Percentiles rank a stretch among this genome's conserved stretches.
Conservation (phyloP, 164 flowering plant genomes). For the Magnolia sinica region DNA sequence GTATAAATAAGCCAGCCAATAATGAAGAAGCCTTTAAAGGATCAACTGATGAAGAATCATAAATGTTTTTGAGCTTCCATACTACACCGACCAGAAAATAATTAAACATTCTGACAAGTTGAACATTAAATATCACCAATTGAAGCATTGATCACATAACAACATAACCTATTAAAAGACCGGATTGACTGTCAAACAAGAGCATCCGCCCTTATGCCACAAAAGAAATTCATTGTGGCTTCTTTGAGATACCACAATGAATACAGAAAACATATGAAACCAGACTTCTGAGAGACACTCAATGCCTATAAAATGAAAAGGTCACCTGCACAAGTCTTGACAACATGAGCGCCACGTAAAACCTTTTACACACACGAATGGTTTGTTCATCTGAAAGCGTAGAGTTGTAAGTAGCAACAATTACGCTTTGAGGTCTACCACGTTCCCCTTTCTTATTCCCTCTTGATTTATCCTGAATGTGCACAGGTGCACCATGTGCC, state of each 20-base stretch:
- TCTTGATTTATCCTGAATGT: constrained; percentile 36
- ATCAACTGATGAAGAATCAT: no score
- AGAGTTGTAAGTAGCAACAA: constrained; percentile 24
- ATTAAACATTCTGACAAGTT: no score
- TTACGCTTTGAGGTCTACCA: constrained; percentile 26
- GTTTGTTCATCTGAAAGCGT: constrained; percentile 65
- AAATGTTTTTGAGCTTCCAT: no score
- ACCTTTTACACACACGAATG: constrained; percentile 79
- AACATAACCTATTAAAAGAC: not conserved
- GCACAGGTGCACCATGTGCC: constrained; percentile 94
- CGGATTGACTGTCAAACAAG: not conserved
- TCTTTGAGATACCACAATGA: not conserved
- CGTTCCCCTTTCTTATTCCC: constrained; percentile 35
- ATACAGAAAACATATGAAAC: no score
- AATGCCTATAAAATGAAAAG: not conserved
- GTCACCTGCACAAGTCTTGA: constrained; percentile 89
- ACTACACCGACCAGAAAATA: no score
- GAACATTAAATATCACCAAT: no score
- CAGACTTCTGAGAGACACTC: not conserved
- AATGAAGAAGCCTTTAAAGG: no score
- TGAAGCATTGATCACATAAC: no score
- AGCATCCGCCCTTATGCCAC: not conserved
- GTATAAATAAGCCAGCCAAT: no score
- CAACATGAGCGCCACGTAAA: constrained; percentile 92
- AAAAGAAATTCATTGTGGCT: not conserved